Percentiles rank a stretch among this genome's conserved stretches.
phyloP scores from a whole-genome alignment of 306 rosid species.

The Sindora glabra region DNA sequence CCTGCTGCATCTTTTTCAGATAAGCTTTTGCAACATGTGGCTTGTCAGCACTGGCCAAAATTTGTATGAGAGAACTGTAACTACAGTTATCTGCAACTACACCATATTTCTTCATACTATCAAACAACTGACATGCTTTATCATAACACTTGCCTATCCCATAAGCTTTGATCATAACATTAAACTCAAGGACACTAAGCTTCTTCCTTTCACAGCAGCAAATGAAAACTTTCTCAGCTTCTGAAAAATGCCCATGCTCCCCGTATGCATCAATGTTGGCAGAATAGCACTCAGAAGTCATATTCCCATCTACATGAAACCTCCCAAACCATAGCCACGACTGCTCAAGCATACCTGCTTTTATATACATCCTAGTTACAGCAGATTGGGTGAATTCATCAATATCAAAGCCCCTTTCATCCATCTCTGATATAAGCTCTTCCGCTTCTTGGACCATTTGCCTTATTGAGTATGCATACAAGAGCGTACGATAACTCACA shows the following conservation, averaged over 20 bases:
- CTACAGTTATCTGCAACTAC: constrained; percentile 71
- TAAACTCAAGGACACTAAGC: constrained; percentile 65
- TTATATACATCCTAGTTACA: constrained; percentile 65
- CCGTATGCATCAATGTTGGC: constrained; percentile 77
- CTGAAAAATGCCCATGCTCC: constrained; percentile 70
- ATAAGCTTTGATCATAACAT: constrained; percentile 84
- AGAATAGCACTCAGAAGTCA: constrained; percentile 44
- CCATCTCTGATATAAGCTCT: constrained; percentile 60
- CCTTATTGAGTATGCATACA: constrained; percentile 47
- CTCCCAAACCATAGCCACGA: constrained; percentile 46
- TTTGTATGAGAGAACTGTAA: constrained; percentile 76
- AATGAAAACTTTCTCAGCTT: constrained; percentile 63
- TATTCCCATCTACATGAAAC: constrained; percentile 25
- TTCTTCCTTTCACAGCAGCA: constrained; percentile 30
- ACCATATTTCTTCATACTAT: constrained; percentile 70
- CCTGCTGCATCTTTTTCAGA: constrained; percentile 58
- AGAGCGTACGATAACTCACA: constrained; percentile 69
- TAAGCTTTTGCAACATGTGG: constrained; percentile 62
- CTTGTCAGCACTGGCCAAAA: constrained; percentile 72
- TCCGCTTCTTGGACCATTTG: constrained; percentile 66
- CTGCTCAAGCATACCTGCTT: constrained; percentile 45
- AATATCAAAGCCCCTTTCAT: constrained; percentile 31
- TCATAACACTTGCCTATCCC: constrained; percentile 69
- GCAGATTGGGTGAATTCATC: constrained; percentile 67
- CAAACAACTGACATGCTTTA: constrained; percentile 61